Conservation (phyloP, 192 early-diverging fungal species). For the Entomortierella beljakovae region DNA sequence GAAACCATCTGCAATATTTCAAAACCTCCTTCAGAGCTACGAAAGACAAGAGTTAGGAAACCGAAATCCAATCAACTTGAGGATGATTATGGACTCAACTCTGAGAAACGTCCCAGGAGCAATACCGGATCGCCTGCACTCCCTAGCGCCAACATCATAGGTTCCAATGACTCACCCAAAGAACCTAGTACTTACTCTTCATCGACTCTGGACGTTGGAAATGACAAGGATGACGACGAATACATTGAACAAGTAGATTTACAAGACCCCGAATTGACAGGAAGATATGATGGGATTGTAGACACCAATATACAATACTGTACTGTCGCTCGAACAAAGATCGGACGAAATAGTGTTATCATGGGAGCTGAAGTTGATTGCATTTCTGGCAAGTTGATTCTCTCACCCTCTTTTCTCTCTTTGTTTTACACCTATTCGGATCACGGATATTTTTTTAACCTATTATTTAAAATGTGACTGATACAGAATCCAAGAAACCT, state of each 20-base stretch:
- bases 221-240: not conserved
- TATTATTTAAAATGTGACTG: not conserved
- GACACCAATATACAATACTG: slow-evolving; percentile 93
- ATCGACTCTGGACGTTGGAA: no score
- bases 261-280: slow-evolving; percentile 57
- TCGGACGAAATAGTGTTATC: slow-evolving; percentile 76
- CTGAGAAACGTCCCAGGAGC: no score
- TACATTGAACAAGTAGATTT: slow-evolving; percentile 25
- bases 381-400: slow-evolving; percentile 60
- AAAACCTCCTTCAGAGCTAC: slow-evolving; percentile 61
- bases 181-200: no score
- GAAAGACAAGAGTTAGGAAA: slow-evolving; percentile 26
- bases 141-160: not conserved
- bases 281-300: slow-evolving; percentile 61
- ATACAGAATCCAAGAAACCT: slow-evolving; percentile 53
- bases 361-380: slow-evolving; percentile 97
- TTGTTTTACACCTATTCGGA: not conserved
- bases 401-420: not conserved
- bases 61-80: not conserved
- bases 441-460: not conserved
- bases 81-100: no score
- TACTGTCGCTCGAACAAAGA: slow-evolving; percentile 81
- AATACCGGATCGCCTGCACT: no score
- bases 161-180: no score
- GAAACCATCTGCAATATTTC: slow-evolving; percentile 80